Base-by-base conservation (phyloP, 164 flowering plant species). In the Saururus chinensis region DNA sequence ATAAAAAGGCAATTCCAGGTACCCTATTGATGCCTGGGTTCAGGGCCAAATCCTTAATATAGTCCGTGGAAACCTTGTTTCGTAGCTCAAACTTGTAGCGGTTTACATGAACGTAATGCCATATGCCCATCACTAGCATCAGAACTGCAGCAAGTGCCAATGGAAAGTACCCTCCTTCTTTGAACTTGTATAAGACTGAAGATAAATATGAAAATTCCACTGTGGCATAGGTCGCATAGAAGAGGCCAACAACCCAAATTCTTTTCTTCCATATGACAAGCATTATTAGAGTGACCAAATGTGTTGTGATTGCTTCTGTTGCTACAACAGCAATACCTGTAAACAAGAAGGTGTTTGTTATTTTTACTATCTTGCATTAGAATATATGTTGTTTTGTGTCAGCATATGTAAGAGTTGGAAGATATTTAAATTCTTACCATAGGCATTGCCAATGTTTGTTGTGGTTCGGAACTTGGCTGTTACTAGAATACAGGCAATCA, bases 261-360 rank as follows among this genome's bases (percentile, higher is more conserved):
- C 64, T 76, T 40, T 75, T 71, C 74, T 82, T 82, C 95, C 95
- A 88, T 69, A 84, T 77, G 2, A 84, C 51, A 0, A 84, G 82
- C 89, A 86, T 86, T 24, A 88, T 78, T 7, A 86, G 76, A 23
- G 80, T 68, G 8, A 81, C 77, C 74, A 88, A 21, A 40, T 63
- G 59, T 21, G 96, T 84, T 57, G 90, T 86, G 68, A 84, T 80
- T 60, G 76, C 58, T 86, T 81, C 80, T 0, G 78, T 92, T 41
- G 77, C 65, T n/a, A 82, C 78, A 68, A 88, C 96, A 48, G 92
- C 96, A 59, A 85, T 82, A 35, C 95, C 89, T 86, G 79, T 72
- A 14, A 42, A 76, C 45, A 51, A 42, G 52, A 56, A 7, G 9
- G 35, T 57, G 11, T 35, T 10, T 4, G 35, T 25, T 42, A 42